phyloP scores from a whole-genome alignment of 2,329 filamentous ascomycete genomes.

The Fusarium guadeloupense region DNA sequence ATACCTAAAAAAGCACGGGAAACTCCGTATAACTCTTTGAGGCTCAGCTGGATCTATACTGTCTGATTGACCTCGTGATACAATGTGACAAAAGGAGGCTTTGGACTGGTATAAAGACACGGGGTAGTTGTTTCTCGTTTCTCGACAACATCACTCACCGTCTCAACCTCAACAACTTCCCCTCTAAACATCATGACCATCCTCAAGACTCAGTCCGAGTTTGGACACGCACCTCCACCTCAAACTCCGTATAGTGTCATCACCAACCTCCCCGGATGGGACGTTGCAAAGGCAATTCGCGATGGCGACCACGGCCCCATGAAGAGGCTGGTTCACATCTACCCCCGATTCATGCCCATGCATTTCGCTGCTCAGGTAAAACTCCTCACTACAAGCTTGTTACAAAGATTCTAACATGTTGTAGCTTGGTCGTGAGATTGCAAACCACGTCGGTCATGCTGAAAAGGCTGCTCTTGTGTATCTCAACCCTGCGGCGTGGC shows the following conservation, averaged over 20 bases:
- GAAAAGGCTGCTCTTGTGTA: slow-evolving; percentile 45
- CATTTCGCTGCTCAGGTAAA: slow-evolving; percentile 48
- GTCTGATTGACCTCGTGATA: no score
- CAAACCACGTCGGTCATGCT: slow-evolving; percentile 43
- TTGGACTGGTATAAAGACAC: neutral
- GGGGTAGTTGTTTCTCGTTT: neutral
- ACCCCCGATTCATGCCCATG: slow-evolving; percentile 58
- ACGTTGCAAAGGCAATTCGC: slow-evolving; percentile 50
- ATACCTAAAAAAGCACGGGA: no score
- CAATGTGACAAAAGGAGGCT: no score
- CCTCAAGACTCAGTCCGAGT: slow-evolving; percentile 50
- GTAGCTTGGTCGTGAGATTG: slow-evolving; percentile 52
- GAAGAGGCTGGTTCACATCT: slow-evolving; percentile 53
- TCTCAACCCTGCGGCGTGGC: slow-evolving; percentile 46
- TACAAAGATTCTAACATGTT: neutral
- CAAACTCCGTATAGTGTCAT: slow-evolving; percentile 59
- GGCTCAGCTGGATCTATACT: no score
- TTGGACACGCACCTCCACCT: slow-evolving; percentile 58
- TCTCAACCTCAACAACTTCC: neutral
- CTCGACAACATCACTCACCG: neutral
- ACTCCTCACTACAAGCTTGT: neutral
- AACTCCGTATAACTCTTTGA: no score
- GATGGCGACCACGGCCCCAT: slow-evolving; percentile 52
- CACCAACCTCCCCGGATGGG: slow-evolving; percentile 56
- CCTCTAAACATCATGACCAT: slow-evolving; percentile 47